A percentile compares a stretch with the other conserved stretches of the same genome.
phyloP scores from a whole-genome alignment of 2,329 filamentous ascomycete genomes.

The Botrytis tulipae region DNA sequence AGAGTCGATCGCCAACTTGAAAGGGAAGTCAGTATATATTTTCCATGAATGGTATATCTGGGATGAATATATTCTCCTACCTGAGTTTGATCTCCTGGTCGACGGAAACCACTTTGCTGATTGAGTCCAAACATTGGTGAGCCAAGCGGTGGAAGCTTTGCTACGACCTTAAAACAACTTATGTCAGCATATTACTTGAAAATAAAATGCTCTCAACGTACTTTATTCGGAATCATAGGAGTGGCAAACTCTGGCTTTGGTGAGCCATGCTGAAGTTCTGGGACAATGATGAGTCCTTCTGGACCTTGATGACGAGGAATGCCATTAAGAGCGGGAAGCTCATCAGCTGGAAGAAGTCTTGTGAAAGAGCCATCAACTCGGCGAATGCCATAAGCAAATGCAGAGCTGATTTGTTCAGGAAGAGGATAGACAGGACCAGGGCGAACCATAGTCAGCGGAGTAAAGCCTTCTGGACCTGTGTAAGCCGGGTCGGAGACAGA shows the following conservation, averaged over 20 bases:
- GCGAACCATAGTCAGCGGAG: conserved; percentile 27
- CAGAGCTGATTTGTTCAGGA: conserved; percentile 30
- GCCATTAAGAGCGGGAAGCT: conserved; percentile 43
- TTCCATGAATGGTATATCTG: not conserved
- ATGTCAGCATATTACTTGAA: not conserved
- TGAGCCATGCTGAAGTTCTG: conserved; percentile 26
- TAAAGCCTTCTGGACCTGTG: conserved; percentile 21
- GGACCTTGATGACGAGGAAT: conserved; percentile 36
- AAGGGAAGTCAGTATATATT: conserved; percentile 2
- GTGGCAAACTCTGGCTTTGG: conserved; percentile 23
- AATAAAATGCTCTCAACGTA: conserved; percentile 21
- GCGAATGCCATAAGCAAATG: conserved; percentile 52
- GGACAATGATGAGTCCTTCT: conserved; percentile 38
- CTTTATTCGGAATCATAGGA: conserved; percentile 28
- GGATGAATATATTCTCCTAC: not conserved
- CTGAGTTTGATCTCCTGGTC: conserved; percentile 15
- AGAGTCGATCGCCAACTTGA: conserved; percentile 16
- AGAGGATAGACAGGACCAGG: conserved; percentile 31
- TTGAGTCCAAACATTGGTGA: not conserved
- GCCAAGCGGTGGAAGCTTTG: conserved; percentile 5
- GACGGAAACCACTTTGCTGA: not conserved
- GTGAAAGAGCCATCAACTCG: conserved; percentile 55
- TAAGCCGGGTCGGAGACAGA: conserved; percentile 5
- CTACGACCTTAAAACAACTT: not conserved
- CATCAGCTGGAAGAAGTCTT: conserved; percentile 55